Base-by-base conservation (phyloP, 225 moss, liverwort and hornwort species). In the Straminergon stramineum region DNA sequence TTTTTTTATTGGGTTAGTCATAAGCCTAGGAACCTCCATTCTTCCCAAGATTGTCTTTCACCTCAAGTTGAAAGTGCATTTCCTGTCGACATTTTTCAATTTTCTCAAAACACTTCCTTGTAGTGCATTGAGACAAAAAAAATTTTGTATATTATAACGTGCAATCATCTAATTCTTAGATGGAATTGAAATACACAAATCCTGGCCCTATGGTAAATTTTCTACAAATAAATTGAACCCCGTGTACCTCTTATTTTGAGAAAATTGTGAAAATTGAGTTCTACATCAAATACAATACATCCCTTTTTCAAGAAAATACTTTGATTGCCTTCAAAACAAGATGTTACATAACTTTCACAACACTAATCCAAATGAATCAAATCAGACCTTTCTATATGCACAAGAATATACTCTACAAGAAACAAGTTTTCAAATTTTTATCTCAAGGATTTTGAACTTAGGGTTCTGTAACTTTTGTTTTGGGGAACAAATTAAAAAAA, bases 11-110 rank as follows among this genome's bases (percentile, higher is more conserved):
- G 41, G 41, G 3, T 0, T 27, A 41, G 15, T 41, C 5, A 26
- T 41, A 15, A 71, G 15, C 27, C 27, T 16, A 43, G 2, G 5
- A 43, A 71, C 15, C 9, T 16, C 41, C 3, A 16, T 5, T 41
- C 26, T 41, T 43, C 0, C 27, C 41, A 71, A 71, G 27, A 22
- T 71, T 43, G 7, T 27, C 9, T 13, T 26, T 2, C 9, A 27
- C 5, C 5, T 27, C 3, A 27, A 43, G 15, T 41, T 43, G 16
- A 71, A 15, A 3, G 71, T 27, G 9, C 15, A 71, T 41, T 71
- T 71, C 9, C 8, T 3, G 0, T 0, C 0, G 1, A 0, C 15
- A 26, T 15, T 26, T 24, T 70, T 70, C 5, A 39, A 24, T 71
- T 71, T 26, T 41, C 1, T 41, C 26, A 26, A 26, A 71, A 13